phyloP scores from a whole-genome alignment of 306 rosid genomes.

The Begonia peltatifolia region DNA sequence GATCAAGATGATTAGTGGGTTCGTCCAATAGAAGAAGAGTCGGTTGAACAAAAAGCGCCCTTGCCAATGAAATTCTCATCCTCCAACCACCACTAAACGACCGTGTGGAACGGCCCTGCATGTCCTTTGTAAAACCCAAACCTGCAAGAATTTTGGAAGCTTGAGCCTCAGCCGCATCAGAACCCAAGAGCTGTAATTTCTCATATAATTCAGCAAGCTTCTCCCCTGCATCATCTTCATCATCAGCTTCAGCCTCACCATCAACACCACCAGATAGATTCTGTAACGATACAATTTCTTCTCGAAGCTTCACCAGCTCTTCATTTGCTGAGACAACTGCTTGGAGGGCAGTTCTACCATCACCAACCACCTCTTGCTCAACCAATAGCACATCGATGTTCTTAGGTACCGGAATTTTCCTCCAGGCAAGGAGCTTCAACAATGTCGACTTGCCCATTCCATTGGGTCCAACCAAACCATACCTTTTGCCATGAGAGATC shows the following conservation, averaged over 20 bases:
- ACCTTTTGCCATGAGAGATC: slow-evolving; percentile 38
- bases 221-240: slow-evolving; percentile 9
- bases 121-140: slow-evolving; percentile 51
- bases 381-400: slow-evolving; percentile 62
- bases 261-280: slow-evolving; percentile 11
- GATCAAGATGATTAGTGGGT: too few relatives aligned
- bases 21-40: too few relatives aligned
- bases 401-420: slow-evolving; percentile 3
- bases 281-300: slow-evolving; percentile 39
- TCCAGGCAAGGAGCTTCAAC: too few relatives aligned
- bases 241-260: too few relatives aligned
- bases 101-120: slow-evolving; percentile 43
- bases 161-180: too few relatives aligned
- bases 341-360: slow-evolving; percentile 21
- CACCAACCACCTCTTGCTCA: slow-evolving; percentile 58
- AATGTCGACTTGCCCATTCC: too few relatives aligned
- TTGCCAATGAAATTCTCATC: slow-evolving; percentile 8
- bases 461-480: too few relatives aligned
- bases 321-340: slow-evolving; percentile 52
- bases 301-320: slow-evolving; percentile 35
- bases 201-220: too few relatives aligned
- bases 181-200: too few relatives aligned
- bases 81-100: slow-evolving; percentile 60
- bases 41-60: too few relatives aligned
- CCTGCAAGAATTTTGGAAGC: slow-evolving; percentile 55